Conservation (phyloP, 1,139 yeast genomes). For the Lodderomyces jiufengensis region DNA sequence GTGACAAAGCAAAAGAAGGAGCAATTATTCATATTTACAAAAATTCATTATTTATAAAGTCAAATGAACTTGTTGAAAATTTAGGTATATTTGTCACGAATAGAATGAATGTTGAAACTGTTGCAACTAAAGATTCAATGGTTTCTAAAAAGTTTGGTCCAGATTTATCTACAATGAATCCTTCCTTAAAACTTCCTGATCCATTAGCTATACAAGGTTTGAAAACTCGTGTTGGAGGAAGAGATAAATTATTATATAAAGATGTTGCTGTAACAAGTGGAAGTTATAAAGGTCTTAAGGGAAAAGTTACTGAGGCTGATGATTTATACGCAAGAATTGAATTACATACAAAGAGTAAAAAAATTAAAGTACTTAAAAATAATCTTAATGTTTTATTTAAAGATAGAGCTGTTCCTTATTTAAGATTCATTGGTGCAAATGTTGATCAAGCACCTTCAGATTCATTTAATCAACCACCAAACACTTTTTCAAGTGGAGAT, state of each 20-base stretch:
- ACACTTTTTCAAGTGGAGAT: conserved; percentile 38
- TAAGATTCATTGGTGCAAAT: conserved; percentile 66
- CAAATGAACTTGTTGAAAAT: conserved; percentile 76
- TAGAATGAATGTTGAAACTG: conserved; percentile 73
- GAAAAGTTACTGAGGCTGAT: conserved; percentile 89
- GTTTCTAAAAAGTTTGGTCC: conserved; percentile 54
- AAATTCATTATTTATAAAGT: conserved; percentile 71
- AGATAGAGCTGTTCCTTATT: conserved; percentile 72
- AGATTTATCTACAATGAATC: conserved; percentile 82
- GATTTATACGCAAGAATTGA: conserved; percentile 91
- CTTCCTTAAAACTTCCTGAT: conserved; percentile 53
- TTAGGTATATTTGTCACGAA: conserved; percentile 87
- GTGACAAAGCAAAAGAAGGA: conserved; percentile 77
- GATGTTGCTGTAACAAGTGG: conserved; percentile 86
- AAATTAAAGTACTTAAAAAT: conserved; percentile 76
- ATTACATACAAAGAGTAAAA: conserved; percentile 87
- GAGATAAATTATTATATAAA: conserved; percentile 77
- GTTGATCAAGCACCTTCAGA: conserved; percentile 11
- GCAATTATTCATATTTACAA: conserved; percentile 82
- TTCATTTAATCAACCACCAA: conserved; percentile 29
- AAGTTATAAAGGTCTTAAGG: conserved; percentile 90
- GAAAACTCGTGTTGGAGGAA: conserved; percentile 57
- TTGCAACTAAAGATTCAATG: conserved; percentile 77
- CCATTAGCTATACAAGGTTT: conserved; percentile 45
- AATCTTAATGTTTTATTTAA: conserved; percentile 68